phyloP scores from a whole-genome alignment of 306 rosid genomes.

The Gynostemma pentaphyllum region DNA sequence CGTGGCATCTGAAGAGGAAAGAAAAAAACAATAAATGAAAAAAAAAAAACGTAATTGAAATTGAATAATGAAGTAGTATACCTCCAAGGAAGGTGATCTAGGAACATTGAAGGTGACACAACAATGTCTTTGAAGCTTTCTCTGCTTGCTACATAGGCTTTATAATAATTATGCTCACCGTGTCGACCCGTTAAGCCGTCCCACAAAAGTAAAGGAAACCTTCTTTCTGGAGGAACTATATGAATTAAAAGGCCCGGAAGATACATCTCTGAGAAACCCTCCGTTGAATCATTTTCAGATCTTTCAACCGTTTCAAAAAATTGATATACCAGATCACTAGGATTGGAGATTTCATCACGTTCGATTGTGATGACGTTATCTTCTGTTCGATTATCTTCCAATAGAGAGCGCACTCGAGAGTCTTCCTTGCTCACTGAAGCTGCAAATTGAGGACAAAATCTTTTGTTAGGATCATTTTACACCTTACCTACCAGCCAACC shows the following conservation, averaged over 20 bases:
- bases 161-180: constrained; percentile 25
- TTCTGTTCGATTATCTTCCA: constrained; percentile 23
- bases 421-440: constrained; percentile 32
- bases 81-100: constrained; percentile 99
- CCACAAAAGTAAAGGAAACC: constrained; percentile 18
- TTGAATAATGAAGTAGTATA: constrained; percentile 16
- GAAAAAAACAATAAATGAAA: constrained; percentile 13
- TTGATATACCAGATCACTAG: constrained; percentile 43
- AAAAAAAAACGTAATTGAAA: constrained; percentile 1
- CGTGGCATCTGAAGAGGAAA: constrained; percentile 41
- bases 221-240: constrained; percentile 39
- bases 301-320: constrained; percentile 45
- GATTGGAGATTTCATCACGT: constrained; percentile 26
- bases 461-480: not conserved
- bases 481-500: not conserved
- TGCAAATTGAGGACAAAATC: not conserved
- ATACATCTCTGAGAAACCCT: constrained; percentile 60
- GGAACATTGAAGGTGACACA: constrained; percentile 87
- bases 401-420: constrained; percentile 21
- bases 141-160: constrained; percentile 60
- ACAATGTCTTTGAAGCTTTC: constrained; percentile 69
- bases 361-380: constrained; percentile 23
- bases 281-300: constrained; percentile 34
- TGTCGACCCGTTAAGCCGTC: constrained; percentile 23
- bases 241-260: constrained; percentile 75